Evolutionary conservation across 164 flowering plant species (phyloP).

Genomic region (Macadamia integrifolia): DNA sequence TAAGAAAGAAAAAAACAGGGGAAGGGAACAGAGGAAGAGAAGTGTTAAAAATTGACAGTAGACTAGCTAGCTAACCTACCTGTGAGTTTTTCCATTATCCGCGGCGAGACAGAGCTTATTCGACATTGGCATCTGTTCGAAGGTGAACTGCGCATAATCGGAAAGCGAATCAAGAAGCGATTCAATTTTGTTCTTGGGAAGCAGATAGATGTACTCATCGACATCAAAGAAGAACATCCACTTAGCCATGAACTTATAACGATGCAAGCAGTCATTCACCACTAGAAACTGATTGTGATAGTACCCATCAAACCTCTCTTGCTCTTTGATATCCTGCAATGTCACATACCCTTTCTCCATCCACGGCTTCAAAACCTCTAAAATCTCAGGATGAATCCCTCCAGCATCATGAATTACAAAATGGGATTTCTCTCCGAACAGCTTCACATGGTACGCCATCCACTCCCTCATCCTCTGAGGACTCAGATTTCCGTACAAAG

Average conservation of each 20-base stretch:
- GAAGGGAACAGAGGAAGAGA: neutral
- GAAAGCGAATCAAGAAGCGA: slow-evolving; percentile 52
- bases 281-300: slow-evolving; percentile 94
- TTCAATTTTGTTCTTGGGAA: slow-evolving; percentile 43
- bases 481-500: slow-evolving; percentile 70
- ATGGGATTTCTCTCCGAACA: slow-evolving; percentile 70
- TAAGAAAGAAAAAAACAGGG: neutral
- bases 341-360: slow-evolving; percentile 87
- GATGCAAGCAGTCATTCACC: slow-evolving; percentile 87
- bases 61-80: slow-evolving; percentile 27
- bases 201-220: slow-evolving; percentile 78
- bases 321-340: slow-evolving; percentile 72
- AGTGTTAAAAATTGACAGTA: no score
- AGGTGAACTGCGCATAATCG: slow-evolving; percentile 65
- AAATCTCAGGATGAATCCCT: slow-evolving; percentile 72
- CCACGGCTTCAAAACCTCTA: slow-evolving; percentile 87
- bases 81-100: slow-evolving; percentile 39
- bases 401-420: slow-evolving; percentile 93
- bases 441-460: slow-evolving; percentile 79
- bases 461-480: slow-evolving; percentile 89
- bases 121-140: slow-evolving; percentile 89
- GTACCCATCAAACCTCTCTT: slow-evolving; percentile 88
- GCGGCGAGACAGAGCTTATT: slow-evolving; percentile 55
- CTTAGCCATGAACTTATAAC: slow-evolving; percentile 60
- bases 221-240: slow-evolving; percentile 99